Evolutionary conservation across 305 asterid species (phyloP).

Genomic region (Andrographis paniculata): DNA sequence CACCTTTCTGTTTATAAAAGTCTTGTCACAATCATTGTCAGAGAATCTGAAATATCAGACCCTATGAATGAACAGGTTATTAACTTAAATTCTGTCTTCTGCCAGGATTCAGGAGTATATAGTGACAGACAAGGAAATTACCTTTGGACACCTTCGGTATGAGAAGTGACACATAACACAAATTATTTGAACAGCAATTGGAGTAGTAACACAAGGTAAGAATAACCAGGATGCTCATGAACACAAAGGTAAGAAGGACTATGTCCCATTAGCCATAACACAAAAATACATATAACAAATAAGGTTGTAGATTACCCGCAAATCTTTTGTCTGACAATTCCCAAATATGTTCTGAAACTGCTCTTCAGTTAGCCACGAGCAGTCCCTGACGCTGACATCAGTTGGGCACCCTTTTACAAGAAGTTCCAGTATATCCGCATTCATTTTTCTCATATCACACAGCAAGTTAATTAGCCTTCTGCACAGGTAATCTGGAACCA

Average conservation of each 20-base stretch:
- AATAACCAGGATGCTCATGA: conserved; percentile 9
- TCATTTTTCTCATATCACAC: conserved; percentile 57
- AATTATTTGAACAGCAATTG: conserved; percentile 1
- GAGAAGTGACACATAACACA: background rate
- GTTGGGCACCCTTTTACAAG: conserved; percentile 58
- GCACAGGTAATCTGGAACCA: conserved; percentile 55
- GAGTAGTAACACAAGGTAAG: conserved; percentile 9
- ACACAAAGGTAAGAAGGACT: conserved; percentile 8
- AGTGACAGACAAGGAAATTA: too few species aligned
- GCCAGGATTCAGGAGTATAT: too few species aligned
- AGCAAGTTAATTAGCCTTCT: conserved; percentile 39
- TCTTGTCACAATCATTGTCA: too few species aligned
- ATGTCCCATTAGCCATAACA: too few species aligned
- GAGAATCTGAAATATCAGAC: too few species aligned
- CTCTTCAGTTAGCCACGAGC: conserved; percentile 62
- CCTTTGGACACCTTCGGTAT: too few species aligned
- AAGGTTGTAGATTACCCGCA: conserved; percentile 35
- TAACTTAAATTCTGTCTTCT: too few species aligned
- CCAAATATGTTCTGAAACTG: conserved; percentile 37
- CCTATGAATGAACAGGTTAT: too few species aligned
- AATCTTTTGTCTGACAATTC: conserved; percentile 30
- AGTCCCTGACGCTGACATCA: conserved; percentile 56
- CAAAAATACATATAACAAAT: background rate
- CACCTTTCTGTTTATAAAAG: too few species aligned
- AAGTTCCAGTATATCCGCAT: conserved; percentile 33